phyloP scores from a whole-genome alignment of 768 basidiomycete species.

The Leucocoprinus leucothites region DNA sequence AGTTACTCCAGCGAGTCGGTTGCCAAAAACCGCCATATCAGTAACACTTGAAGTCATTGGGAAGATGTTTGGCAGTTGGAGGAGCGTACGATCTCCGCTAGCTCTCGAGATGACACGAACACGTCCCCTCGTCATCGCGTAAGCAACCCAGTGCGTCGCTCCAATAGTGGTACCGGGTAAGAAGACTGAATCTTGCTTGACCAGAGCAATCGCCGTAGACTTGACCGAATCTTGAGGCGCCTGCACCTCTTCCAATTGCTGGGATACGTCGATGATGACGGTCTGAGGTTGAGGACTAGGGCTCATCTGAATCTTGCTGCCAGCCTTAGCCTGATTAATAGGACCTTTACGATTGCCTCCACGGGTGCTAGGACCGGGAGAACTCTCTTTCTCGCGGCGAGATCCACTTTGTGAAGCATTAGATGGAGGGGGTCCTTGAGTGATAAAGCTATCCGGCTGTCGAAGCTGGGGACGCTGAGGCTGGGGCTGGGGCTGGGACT shows the following conservation, averaged over 20 bases:
- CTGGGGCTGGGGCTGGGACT: conserved; percentile 46
- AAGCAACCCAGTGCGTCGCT: conserved; percentile 90
- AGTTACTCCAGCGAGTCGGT: conserved; percentile 81
- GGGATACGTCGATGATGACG: conserved; percentile 74
- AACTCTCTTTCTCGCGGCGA: conserved; percentile 68
- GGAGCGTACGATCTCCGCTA: conserved; percentile 81
- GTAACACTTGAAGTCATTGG: conserved; percentile 60
- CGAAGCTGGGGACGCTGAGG: conserved; percentile 24
- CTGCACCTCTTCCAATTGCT: conserved; percentile 69
- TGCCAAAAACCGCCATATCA: conserved; percentile 84
- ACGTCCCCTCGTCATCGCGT: conserved; percentile 88
- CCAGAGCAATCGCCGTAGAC: conserved; percentile 87
- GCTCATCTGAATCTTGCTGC: conserved; percentile 48
- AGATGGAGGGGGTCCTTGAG: conserved; percentile 9
- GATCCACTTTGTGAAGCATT: neutral
- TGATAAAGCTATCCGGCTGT: conserved; percentile 16
- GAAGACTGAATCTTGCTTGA: conserved; percentile 82
- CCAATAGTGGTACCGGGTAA: conserved; percentile 86
- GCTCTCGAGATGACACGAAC: conserved; percentile 87
- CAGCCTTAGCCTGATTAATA: conserved; percentile 37
- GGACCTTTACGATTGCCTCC: conserved; percentile 33
- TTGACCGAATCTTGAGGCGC: conserved; percentile 75
- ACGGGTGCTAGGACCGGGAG: conserved; percentile 51
- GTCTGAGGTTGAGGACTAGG: conserved; percentile 67
- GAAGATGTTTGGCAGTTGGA: conserved; percentile 72